Evolutionary conservation across 257 asterid species (phyloP), one percentile per base, ranked within the genome.

Genomic region (Primulina eburnea): DNA sequence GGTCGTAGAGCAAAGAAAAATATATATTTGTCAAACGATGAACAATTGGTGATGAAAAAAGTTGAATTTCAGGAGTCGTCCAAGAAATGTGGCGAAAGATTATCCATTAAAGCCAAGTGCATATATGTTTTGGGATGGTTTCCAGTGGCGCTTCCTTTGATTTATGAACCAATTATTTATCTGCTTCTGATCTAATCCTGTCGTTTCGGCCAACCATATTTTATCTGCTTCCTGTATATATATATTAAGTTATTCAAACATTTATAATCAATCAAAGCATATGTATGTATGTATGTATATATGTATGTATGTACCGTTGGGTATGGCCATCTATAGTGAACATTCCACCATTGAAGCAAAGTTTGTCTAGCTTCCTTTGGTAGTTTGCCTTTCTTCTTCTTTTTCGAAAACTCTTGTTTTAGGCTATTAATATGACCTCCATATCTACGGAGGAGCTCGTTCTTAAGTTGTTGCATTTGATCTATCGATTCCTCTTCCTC

Each of bases 351-450:
- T 58, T 82, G 70, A 56, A 89, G 89, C 74, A 92, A 65, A 33
- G 74, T 78, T 73, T 81, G 90, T 38, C 88, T 84, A 0, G 90
- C 92, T 65, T 87, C 95, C 68, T 86, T 92, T 8, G 96, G 97
- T 8, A 92, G 80, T 68, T 92, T 92, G 1, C 90, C 96, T 79
- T 84, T 89, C 95, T 92, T 92, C 76, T 84, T 92, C 86, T 89
- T 89, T 83, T 89, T 92, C 0, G 96, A 89, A 29, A 92, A 89
- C 33, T 86, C 90, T 5, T 79, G 81, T 60, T 86, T 92, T 7
- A 92, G 76, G 47, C 78, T 80, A 65, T 84, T 81, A n/a, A 92
- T 81, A 20, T 86, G 93, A 76, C 87, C 69, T 4, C 97, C 97
- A 64, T 83, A 89, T 74, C 80, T 80, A 0, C 81, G 75, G 26